Evolutionary conservation across 495 filamentous ascomycete species (phyloP), one percentile per base, ranked within the genome.

Genomic region (Sabuloglossum arenarium): DNA sequence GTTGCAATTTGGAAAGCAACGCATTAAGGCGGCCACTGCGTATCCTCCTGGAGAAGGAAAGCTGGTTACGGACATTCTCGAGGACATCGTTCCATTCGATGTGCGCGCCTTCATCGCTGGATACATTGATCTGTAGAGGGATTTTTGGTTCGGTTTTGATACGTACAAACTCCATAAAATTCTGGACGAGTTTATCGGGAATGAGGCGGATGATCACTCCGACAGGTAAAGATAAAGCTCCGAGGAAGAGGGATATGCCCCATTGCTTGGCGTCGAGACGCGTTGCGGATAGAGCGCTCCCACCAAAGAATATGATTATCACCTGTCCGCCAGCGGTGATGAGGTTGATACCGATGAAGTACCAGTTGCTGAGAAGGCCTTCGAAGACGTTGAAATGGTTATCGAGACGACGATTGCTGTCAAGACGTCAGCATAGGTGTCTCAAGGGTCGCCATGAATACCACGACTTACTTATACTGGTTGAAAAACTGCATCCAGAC

Each of bases 401-500:
- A 64, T 96, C 89, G 14, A 96, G 73, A 0, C 87, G 84, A 49
- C 87, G 84, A 67, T 76, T 85, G 62, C 72, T 76, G 47, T 9
- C 34, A 14, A 52, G 25, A 53, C n/a, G n/a, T 27, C 21, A 52
- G 23, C 27, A 45, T 39, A 2, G 30, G 21, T 34, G 30, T 19
- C 11, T 53, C 21, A 32, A 45, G n/a, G 24, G 21, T 45, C 3
- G 12, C 30, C 28, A 31, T 47, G n/a, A 12, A 53, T 23, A 32
- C n/a, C n/a, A n/a, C n/a, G n/a, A 62, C 63, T 58, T 69, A 75
- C 67, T 88, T 88, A 69, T 85, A 80, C 63, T 86, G 75, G 64
- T 94, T 94, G 76, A 93, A 93, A 60, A 93, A 88, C 61, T 93
- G 87, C 85, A 94, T 89, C 81, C 87, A 94, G 32, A 91, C 85